Evolutionary conservation across 2,329 filamentous ascomycete species (phyloP).

Genomic region (Aureobasidium sp.): DNA sequence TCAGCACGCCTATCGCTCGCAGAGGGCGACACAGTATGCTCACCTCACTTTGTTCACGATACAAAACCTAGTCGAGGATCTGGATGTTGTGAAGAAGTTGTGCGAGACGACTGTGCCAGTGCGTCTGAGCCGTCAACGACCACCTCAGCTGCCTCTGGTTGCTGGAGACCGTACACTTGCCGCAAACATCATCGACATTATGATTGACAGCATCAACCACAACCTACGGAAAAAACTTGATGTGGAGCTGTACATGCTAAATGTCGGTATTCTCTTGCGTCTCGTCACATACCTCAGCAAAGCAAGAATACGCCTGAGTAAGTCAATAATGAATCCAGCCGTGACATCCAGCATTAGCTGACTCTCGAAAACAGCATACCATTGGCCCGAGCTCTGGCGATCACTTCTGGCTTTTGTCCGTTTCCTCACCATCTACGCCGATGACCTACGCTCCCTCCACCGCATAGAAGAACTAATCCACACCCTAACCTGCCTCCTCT

Average conservation of each 20-base stretch:
- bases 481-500: conserved; percentile 72
- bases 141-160: conserved; percentile 73
- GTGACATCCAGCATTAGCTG: neutral
- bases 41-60: conserved; percentile 80
- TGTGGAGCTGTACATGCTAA: conserved; percentile 75
- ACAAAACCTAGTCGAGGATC: conserved; percentile 80
- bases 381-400: conserved; percentile 94
- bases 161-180: conserved; percentile 66
- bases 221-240: conserved; percentile 83
- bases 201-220: conserved; percentile 88
- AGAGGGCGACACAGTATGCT: conserved; percentile 71
- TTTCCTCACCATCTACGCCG: conserved; percentile 80
- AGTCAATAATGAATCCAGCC: neutral
- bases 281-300: conserved; percentile 78
- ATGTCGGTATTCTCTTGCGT: conserved; percentile 73
- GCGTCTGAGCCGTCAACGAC: conserved; percentile 80
- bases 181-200: conserved; percentile 72
- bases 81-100: conserved; percentile 70
- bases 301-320: conserved; percentile 65
- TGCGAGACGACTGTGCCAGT: conserved; percentile 72
- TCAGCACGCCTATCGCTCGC: conserved; percentile 83
- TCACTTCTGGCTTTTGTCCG: conserved; percentile 79
- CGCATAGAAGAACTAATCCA: conserved; percentile 69
- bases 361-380: conserved; percentile 50
- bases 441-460: conserved; percentile 63